Evolutionary conservation across 805 yeast genomes (phyloP).

Genomic region (Lipomyces chichibuensis): DNA sequence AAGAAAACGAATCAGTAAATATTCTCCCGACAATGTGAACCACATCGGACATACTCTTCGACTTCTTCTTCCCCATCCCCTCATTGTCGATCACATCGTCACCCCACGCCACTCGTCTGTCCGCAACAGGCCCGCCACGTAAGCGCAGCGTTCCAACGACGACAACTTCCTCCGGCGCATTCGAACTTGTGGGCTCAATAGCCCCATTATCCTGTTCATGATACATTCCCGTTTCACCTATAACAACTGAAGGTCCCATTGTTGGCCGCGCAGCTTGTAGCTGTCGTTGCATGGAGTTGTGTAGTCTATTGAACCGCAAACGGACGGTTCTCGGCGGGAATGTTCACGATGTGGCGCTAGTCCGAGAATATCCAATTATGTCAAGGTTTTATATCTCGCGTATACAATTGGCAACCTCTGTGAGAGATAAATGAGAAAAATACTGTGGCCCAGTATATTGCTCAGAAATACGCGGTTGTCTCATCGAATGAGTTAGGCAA

Average conservation of each 20-base stretch:
- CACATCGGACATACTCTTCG: constrained; percentile 58
- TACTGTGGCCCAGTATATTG: background rate
- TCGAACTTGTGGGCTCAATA: background rate
- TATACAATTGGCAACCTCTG: background rate
- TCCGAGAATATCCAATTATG: background rate
- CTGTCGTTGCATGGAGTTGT: constrained; percentile 20
- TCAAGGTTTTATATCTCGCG: background rate
- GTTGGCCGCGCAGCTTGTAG: constrained; percentile 16
- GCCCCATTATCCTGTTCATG: constrained; percentile 19
- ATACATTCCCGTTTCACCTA: constrained; percentile 18
- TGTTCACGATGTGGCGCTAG: background rate
- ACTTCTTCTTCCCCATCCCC: constrained; percentile 80
- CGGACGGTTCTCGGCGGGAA: background rate
- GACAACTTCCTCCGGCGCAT: background rate
- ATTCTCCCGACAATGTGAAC: background rate
- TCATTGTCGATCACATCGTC: constrained; percentile 90
- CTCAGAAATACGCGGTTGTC: no score
- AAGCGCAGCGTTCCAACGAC: constrained; percentile 30
- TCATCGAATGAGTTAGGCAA: no score
- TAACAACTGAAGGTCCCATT: constrained; percentile 26
- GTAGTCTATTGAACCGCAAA: background rate
- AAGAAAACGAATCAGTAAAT: constrained; percentile 33
- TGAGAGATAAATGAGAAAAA: background rate
- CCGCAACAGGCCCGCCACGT: constrained; percentile 30
- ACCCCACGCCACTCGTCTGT: constrained; percentile 70